Conservation (phyloP, 306 rosid species). For the Phaseolus lunatus region DNA sequence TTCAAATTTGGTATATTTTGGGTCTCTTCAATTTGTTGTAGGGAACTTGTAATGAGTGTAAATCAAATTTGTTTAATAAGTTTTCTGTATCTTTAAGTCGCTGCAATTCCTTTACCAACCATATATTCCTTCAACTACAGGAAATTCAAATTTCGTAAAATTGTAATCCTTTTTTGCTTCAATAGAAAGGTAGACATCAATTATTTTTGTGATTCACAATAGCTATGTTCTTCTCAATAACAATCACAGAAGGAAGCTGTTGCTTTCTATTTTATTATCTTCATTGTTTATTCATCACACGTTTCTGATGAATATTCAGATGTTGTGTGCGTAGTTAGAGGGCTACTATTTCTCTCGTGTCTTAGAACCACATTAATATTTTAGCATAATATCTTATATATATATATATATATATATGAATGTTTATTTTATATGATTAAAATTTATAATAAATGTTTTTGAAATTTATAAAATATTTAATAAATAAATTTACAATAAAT, state of each 20-base stretch:
- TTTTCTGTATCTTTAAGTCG: constrained; percentile 41
- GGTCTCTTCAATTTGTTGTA: constrained; percentile 43
- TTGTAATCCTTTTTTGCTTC: constrained; percentile 25
- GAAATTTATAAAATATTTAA: too few species aligned
- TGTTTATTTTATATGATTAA: too few species aligned
- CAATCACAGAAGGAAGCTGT: not conserved
- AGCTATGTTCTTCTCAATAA: not conserved
- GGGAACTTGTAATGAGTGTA: constrained; percentile 50
- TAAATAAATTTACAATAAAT: too few species aligned
- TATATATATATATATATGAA: too few species aligned
- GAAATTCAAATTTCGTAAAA: constrained; percentile 32
- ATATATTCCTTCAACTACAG: constrained; percentile 22
- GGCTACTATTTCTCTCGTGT: not conserved
- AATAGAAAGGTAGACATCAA: constrained; percentile 22
- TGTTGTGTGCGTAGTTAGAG: too few species aligned
- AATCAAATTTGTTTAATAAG: constrained; percentile 57
- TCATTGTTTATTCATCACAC: not conserved
- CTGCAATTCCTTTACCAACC: constrained; percentile 31
- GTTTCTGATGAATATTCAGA: not conserved
- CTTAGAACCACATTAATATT: not conserved
- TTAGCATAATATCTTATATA: too few species aligned
- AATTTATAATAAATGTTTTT: too few species aligned
- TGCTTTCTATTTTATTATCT: not conserved
- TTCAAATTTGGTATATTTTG: constrained; percentile 34
- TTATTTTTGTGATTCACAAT: constrained; percentile 15